Evolutionary conservation across 805 yeast species (phyloP).

Genomic region (Nadsonia fulvescens): DNA sequence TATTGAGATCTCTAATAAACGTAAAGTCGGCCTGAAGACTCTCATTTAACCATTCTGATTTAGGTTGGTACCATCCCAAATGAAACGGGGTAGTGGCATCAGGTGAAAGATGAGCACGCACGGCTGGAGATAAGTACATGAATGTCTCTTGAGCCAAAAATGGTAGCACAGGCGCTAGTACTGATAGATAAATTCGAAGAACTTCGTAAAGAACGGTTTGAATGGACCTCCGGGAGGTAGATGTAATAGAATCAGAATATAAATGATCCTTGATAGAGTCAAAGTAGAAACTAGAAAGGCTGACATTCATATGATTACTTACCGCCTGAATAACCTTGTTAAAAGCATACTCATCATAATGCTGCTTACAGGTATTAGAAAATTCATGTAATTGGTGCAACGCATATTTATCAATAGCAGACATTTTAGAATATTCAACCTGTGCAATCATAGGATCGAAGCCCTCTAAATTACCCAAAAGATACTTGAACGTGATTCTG

Average conservation of each 20-base stretch:
- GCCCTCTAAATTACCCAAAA: conserved; percentile 59
- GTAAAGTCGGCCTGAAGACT: conserved; percentile 27
- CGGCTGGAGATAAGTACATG: no score
- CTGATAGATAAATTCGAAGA: conserved; percentile 40
- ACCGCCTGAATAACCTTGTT: conserved; percentile 50
- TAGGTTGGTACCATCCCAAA: conserved; percentile 25
- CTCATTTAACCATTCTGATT: conserved; percentile 20
- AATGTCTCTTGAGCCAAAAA: conserved; percentile 76
- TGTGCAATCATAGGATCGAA: conserved; percentile 11
- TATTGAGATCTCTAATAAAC: conserved; percentile 29
- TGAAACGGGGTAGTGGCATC: conserved; percentile 27
- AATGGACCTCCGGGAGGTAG: conserved; percentile 34
- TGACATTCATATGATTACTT: conserved; percentile 54
- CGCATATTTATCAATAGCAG: conserved; percentile 37
- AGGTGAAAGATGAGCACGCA: conserved; percentile 28
- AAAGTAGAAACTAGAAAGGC: conserved; percentile 69
- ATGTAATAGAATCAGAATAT: conserved; percentile 43
- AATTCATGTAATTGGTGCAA: conserved; percentile 36
- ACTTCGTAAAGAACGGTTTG: conserved; percentile 47
- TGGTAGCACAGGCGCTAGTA: conserved; percentile 72
- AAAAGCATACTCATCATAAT: conserved; percentile 45
- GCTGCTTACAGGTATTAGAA: conserved; percentile 22
- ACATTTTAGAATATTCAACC: conserved; percentile 18
- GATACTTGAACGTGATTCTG: conserved; percentile 60
- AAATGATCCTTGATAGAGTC: conserved; percentile 72